Evolutionary conservation across 2,329 filamentous ascomycete genomes (phyloP).

Genomic region (Fusarium begoniae): DNA sequence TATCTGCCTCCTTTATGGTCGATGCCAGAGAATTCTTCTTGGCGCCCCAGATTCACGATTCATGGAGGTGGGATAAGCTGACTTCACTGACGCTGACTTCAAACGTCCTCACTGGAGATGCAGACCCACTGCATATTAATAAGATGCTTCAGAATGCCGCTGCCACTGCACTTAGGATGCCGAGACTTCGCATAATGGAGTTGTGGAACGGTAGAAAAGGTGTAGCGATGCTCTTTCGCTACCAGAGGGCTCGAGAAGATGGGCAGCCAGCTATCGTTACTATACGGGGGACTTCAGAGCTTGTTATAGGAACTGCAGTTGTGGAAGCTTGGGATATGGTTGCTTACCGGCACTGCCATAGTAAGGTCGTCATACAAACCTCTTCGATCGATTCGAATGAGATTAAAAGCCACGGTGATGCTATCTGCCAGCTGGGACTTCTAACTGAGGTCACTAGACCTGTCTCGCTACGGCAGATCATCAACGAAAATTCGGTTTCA

Average conservation of each 20-base stretch:
- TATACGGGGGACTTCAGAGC: constrained; percentile 36
- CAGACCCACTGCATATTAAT: constrained; percentile 30
- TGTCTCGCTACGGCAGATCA: background rate
- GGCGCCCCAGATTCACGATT: constrained; percentile 13
- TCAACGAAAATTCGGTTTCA: background rate
- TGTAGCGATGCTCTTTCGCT: constrained; percentile 42
- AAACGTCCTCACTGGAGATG: constrained; percentile 36
- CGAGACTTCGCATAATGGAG: constrained; percentile 45
- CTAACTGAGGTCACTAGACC: background rate
- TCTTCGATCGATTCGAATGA: background rate
- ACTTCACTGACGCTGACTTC: constrained; percentile 47
- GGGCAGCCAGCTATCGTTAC: constrained; percentile 38
- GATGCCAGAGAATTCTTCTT: constrained; percentile 47
- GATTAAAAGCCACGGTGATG: background rate
- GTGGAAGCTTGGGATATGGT: background rate
- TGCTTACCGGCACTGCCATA: background rate
- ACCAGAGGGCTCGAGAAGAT: constrained; percentile 25
- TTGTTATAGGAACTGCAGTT: background rate
- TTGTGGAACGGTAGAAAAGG: constrained; percentile 47
- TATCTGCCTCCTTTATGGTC: constrained; percentile 47
- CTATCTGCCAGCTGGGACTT: background rate
- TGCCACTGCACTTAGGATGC: constrained; percentile 42
- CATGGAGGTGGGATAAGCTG: constrained; percentile 45
- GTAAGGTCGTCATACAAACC: background rate
- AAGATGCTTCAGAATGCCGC: constrained; percentile 42